phyloP scores from a whole-genome alignment of 2,329 filamentous ascomycete species.

The Aaosphaeria arxii region DNA sequence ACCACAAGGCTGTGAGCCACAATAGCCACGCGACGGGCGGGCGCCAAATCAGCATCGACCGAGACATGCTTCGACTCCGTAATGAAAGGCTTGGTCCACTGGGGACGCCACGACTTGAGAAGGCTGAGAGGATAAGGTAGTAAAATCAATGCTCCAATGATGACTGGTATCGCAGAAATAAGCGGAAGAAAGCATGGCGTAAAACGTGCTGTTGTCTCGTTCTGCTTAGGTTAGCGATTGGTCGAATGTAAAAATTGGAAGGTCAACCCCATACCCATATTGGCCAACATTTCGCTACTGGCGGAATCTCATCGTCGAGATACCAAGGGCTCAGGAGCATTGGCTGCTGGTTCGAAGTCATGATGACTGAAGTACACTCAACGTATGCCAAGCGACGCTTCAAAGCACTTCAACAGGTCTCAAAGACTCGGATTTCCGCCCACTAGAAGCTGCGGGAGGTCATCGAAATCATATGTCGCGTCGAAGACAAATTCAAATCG shows the following conservation, averaged over 20 bases:
- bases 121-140: constrained; percentile 33
- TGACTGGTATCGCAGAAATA: constrained; percentile 36
- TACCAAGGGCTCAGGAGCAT: no score
- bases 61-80: constrained; percentile 22
- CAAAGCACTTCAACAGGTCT: no score
- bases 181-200: constrained; percentile 40
- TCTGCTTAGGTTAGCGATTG: constrained; percentile 15
- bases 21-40: constrained; percentile 23
- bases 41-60: constrained; percentile 29
- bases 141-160: constrained; percentile 36
- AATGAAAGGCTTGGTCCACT: constrained; percentile 54
- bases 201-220: constrained; percentile 37
- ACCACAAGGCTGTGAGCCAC: constrained; percentile 22
- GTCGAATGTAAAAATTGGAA: background rate
- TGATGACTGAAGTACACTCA: no score
- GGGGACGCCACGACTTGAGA: constrained; percentile 38
- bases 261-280: constrained; percentile 21
- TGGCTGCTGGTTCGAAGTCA: no score
- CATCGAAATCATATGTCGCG: no score
- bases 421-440: no score
- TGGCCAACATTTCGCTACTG: background rate
- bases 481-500: no score
- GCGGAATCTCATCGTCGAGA: no score
- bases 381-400: no score
- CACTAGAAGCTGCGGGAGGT: no score